A percentile compares a stretch with the other conserved stretches of the same genome.
Conservation (phyloP, 139 green algal genomes). For the Chlamydomonas sphaeroides region DNA sequence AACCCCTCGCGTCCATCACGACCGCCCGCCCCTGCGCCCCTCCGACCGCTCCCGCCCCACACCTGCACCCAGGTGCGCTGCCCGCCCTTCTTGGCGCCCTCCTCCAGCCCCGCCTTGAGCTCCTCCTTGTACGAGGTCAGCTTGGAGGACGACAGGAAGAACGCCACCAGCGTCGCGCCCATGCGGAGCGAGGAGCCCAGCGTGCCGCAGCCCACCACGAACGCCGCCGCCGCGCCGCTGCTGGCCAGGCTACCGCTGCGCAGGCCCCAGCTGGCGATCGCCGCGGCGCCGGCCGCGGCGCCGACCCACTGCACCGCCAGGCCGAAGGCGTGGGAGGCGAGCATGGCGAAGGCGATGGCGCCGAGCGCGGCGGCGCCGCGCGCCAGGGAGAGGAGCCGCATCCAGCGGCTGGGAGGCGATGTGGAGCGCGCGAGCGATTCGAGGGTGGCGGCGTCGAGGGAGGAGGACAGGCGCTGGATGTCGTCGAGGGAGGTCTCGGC, state of each 20-base stretch:
- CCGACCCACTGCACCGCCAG: slow-evolving; percentile 56
- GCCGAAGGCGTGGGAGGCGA: slow-evolving; percentile 66
- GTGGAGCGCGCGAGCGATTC: neutral
- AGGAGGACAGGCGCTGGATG: slow-evolving; percentile 39
- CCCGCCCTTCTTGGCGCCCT: slow-evolving; percentile 77
- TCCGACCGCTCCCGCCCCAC: neutral
- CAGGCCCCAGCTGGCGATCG: slow-evolving; percentile 44
- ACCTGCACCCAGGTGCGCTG: slow-evolving; percentile 88
- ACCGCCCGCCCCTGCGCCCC: neutral
- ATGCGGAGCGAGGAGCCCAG: slow-evolving; percentile 70
- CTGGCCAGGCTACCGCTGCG: slow-evolving; percentile 28
- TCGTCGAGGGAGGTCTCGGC: slow-evolving; percentile 51
- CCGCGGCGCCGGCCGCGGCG: slow-evolving; percentile 37
- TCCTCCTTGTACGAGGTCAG: slow-evolving; percentile 85
- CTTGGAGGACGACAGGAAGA: slow-evolving; percentile 80
- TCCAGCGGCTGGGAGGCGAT: neutral
- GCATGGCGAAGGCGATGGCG: slow-evolving; percentile 22
- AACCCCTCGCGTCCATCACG: too few relatives aligned
- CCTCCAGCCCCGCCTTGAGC: slow-evolving; percentile 74
- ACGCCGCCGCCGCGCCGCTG: slow-evolving; percentile 66
- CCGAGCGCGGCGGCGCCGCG: slow-evolving; percentile 7
- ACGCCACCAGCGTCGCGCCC: slow-evolving; percentile 81
- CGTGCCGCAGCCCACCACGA: slow-evolving; percentile 72
- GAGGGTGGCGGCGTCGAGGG: neutral
- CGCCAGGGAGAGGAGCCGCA: neutral